Conservation (phyloP, 1,284 basidiomycete species). For the Sporisorium graminicola region DNA sequence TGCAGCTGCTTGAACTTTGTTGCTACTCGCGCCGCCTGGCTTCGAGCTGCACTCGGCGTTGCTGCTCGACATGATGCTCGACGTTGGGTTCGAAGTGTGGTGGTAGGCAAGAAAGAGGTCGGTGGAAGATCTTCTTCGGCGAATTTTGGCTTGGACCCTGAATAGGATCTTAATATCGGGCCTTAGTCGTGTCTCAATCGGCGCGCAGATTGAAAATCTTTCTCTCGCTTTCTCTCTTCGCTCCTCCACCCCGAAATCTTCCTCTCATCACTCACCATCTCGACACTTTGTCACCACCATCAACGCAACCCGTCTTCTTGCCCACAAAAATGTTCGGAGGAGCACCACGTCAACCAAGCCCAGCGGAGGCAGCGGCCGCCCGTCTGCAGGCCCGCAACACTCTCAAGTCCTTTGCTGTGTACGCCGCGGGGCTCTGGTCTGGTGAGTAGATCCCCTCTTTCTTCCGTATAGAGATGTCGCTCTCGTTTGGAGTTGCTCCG, state of each 20-base stretch:
- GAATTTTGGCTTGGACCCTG: constrained; percentile 24
- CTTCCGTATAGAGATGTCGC: too few relatives aligned
- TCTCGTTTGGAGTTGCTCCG: too few relatives aligned
- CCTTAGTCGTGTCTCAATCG: not conserved
- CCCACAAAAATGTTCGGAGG: constrained; percentile 47
- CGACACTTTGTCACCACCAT: not conserved
- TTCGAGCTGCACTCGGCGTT: constrained; percentile 16
- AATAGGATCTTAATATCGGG: constrained; percentile 3
- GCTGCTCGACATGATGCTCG: constrained; percentile 19
- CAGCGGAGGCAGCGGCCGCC: constrained; percentile 37
- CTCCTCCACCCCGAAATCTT: not conserved
- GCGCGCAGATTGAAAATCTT: constrained; percentile 1
- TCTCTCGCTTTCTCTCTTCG: not conserved
- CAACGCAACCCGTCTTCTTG: not conserved
- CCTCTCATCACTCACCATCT: not conserved
- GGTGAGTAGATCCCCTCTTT: constrained; percentile 22
- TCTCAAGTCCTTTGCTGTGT: constrained; percentile 29
- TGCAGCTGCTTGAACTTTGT: not conserved
- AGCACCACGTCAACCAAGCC: constrained; percentile 34
- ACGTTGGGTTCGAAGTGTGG: not conserved
- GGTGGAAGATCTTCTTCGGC: constrained; percentile 2
- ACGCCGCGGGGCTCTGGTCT: constrained; percentile 44
- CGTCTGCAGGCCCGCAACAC: constrained; percentile 36
- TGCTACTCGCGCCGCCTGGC: not conserved
- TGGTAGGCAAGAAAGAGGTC: not conserved